Conservation (phyloP, 1,284 basidiomycete species). For the Vanrija sp. region DNA sequence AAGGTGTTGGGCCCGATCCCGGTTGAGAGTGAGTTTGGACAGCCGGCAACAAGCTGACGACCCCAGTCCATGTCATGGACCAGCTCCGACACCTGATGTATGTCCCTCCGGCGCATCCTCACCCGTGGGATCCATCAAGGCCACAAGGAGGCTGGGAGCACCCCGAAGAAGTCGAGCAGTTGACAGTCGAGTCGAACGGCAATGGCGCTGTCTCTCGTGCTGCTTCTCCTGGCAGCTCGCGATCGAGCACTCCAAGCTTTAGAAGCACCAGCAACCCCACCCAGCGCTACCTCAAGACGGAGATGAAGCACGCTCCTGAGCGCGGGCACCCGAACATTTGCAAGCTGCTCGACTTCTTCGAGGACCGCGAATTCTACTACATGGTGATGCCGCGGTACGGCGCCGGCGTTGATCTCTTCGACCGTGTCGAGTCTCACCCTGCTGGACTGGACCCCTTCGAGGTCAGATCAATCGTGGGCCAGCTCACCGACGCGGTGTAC, state of each 20-base stretch:
- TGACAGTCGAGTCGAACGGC: not conserved
- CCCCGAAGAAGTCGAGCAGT: not conserved
- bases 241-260: slow-evolving; percentile 12
- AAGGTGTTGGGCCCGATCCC: slow-evolving; percentile 92
- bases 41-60: not conserved
- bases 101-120: slow-evolving; percentile 61
- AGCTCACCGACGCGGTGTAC: slow-evolving; percentile 84
- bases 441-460: slow-evolving; percentile 73
- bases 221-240: not conserved
- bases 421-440: slow-evolving; percentile 86
- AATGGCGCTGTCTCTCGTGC: not conserved
- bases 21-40: slow-evolving; percentile 67
- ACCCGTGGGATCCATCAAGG: slow-evolving; percentile 69
- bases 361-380: slow-evolving; percentile 96
- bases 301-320: slow-evolving; percentile 36
- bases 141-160: slow-evolving; percentile 6
- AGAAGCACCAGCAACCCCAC: slow-evolving; percentile 17
- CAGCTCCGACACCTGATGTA: slow-evolving; percentile 72
- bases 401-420: slow-evolving; percentile 74
- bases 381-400: slow-evolving; percentile 56
- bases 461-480: slow-evolving; percentile 81
- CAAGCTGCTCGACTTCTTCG: slow-evolving; percentile 92
- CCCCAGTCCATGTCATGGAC: slow-evolving; percentile 78
- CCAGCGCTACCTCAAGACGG: slow-evolving; percentile 34
- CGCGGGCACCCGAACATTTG: slow-evolving; percentile 59